Evolutionary conservation across 2,329 filamentous ascomycete species (phyloP).

Genomic region (Penicillium sp.): DNA sequence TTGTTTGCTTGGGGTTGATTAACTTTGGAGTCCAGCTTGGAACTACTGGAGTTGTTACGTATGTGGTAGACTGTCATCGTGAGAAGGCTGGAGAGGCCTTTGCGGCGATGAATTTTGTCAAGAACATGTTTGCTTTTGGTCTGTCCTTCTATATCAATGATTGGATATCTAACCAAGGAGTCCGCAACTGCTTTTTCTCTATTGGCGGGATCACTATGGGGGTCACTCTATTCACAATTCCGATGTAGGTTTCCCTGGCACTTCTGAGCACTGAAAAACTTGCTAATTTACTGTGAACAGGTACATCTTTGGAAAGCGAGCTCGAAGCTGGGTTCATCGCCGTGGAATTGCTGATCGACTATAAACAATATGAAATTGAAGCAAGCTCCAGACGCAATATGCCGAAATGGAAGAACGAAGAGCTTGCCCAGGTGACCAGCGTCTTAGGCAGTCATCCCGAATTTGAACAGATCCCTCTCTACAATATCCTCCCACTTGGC

Average conservation of each 20-base stretch:
- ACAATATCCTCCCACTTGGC: constrained; percentile 46
- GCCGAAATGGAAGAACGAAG: not conserved
- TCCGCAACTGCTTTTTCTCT: constrained; percentile 40
- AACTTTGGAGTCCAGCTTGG: constrained; percentile 41
- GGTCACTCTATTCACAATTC: constrained; percentile 32
- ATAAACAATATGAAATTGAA: not conserved
- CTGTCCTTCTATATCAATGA: constrained; percentile 43
- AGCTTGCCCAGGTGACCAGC: not conserved
- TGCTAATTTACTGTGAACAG: constrained; percentile 1
- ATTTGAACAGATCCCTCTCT: constrained; percentile 14
- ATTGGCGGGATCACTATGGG: constrained; percentile 39
- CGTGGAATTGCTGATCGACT: constrained; percentile 19
- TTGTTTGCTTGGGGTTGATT: constrained; percentile 40
- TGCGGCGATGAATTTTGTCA: constrained; percentile 42
- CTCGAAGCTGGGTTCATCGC: constrained; percentile 23
- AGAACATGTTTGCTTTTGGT: constrained; percentile 42
- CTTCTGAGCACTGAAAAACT: not conserved
- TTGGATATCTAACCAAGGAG: constrained; percentile 41
- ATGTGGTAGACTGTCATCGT: constrained; percentile 42
- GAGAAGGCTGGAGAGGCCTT: constrained; percentile 41
- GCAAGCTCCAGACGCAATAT: not conserved
- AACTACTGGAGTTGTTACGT: constrained; percentile 39
- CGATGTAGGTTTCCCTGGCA: constrained; percentile 25
- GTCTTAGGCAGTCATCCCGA: constrained; percentile 1
- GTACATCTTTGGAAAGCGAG: constrained; percentile 25